phyloP scores from a whole-genome alignment of 805 yeast species.

The Wickerhamiella domercqiae region DNA sequence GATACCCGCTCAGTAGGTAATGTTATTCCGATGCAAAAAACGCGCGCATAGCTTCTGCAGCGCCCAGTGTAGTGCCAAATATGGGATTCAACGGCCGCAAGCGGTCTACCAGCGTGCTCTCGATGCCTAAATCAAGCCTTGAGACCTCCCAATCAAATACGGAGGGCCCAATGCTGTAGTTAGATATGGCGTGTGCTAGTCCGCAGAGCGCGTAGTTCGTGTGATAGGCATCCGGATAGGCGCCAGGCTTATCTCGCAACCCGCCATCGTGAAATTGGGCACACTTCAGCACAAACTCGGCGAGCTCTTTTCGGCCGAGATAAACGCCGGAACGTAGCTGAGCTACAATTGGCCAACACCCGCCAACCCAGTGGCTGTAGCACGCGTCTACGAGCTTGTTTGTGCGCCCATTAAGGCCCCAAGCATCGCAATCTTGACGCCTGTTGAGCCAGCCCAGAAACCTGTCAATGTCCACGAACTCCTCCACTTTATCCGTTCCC shows the following conservation, averaged over 20 bases:
- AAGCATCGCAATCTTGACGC: conserved; percentile 61
- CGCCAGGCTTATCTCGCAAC: conserved; percentile 75
- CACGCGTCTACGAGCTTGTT: conserved; percentile 94
- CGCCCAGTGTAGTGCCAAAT: conserved; percentile 39
- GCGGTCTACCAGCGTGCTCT: too few species aligned
- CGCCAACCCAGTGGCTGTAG: conserved; percentile 93
- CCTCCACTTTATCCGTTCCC: conserved; percentile 24
- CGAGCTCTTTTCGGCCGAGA: conserved; percentile 35
- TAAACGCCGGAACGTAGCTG: conserved; percentile 16
- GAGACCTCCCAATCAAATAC: conserved; percentile 23
- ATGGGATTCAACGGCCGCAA: conserved; percentile 31
- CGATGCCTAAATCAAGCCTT: too few species aligned
- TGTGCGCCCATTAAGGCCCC: conserved; percentile 79
- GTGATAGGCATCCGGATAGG: conserved; percentile 71
- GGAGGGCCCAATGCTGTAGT: conserved; percentile 20
- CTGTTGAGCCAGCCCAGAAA: conserved; percentile 45
- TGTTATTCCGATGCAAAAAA: neutral
- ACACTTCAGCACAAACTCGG: conserved; percentile 53
- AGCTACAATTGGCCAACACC: conserved; percentile 49
- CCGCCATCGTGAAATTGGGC: conserved; percentile 66
- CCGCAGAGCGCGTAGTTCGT: conserved; percentile 78
- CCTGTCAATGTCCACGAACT: conserved; percentile 32
- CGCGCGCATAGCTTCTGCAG: conserved; percentile 24
- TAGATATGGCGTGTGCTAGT: conserved; percentile 41
- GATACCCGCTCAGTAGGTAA: too few species aligned